Percentiles rank a stretch among this genome's conserved stretches.
These are phyloP conservation scores for Leonotis leonurus DNA, from an alignment of 257 asterid species.

Conservation along the genomic window DNA sequence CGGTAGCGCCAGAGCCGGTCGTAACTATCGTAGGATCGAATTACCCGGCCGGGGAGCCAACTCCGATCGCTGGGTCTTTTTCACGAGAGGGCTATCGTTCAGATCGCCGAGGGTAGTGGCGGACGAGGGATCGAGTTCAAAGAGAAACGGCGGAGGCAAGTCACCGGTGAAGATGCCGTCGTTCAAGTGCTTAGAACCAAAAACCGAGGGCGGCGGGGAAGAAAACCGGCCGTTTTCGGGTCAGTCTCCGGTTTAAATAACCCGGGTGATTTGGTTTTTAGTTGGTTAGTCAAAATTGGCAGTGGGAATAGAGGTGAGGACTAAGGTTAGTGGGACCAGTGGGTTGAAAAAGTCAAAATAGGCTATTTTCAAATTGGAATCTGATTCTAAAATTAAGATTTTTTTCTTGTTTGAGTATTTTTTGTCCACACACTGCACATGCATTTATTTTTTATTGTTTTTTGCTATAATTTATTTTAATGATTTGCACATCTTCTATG, in stretches of 20 bases:
- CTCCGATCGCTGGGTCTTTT: slow-evolving; percentile 67
- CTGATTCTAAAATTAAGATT: neutral
- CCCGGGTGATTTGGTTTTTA: too few species aligned
- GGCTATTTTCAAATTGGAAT: neutral
- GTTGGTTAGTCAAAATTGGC: slow-evolving; percentile 10
- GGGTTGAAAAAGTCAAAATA: neutral
- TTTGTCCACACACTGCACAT: neutral
- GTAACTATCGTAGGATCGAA: slow-evolving; percentile 35
- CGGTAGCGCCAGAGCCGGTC: slow-evolving; percentile 39
- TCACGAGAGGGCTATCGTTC: slow-evolving; percentile 48
- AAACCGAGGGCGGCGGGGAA: slow-evolving; percentile 20
- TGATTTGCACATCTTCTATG: neutral
- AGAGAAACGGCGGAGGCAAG: slow-evolving; percentile 11
- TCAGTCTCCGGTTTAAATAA: slow-evolving; percentile 37
- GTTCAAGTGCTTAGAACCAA: slow-evolving; percentile 56
- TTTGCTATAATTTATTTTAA: neutral
- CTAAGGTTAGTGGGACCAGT: slow-evolving; percentile 5
- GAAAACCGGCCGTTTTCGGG: slow-evolving; percentile 36
- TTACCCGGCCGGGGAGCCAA: slow-evolving; percentile 30
- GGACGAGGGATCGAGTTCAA: slow-evolving; percentile 40
- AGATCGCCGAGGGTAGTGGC: slow-evolving; percentile 43
- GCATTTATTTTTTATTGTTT: neutral
- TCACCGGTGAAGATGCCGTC: slow-evolving; percentile 46
- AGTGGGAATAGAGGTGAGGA: neutral
- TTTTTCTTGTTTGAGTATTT: neutral